Base-by-base conservation (phyloP, 78 protist genomes). In the Capsaspora owczarzaki region DNA sequence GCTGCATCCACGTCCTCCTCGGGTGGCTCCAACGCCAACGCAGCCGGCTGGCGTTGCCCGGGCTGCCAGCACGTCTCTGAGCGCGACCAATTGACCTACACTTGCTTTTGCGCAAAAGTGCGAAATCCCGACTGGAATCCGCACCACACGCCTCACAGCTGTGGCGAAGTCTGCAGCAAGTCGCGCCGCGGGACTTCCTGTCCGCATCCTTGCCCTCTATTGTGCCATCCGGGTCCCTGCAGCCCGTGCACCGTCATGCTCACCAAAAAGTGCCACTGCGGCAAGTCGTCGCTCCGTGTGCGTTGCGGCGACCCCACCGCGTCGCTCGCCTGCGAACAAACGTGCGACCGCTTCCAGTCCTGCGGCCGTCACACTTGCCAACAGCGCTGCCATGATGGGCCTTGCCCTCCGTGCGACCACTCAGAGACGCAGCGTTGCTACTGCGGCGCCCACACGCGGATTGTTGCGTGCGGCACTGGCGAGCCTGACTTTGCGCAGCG, bases 191-290 rank as follows among this genome's bases (percentile, higher is more conserved):
- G 25, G 10, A 10, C 14, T 16, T 10, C 29, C 35, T 56, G 66
- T 29, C 4, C 88, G 20, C 92, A 88, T 63, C n/a, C 27, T 19
- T 88, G 92, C 33, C 44, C 68, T 19, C 74, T 80, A 51, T 71
- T 72, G 4, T 88, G 92, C 40, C 92, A 88, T 61, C 92, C 92
- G 14, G 92, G 92, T 19, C 86, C 92, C 1, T 88, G 92, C 56
- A 71, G 84, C 2, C 79, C 75, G 61, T 88, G 92, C 51, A 38
- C 75, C 12, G 84, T 85, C 3, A 79, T 84, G 20, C 85, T 77
- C 31, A 25, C 40, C 42, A 33, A 42, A 4, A 35, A 35, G 43
- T 63, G 72, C 41, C 20, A 41, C 43, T 63, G 72, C 23, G 41
- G 72, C 6, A 63, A 63, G 41, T 8, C 5, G 51, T 22, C 1